Percentiles rank a stretch among this genome's conserved stretches.
Evolutionary conservation across 2,329 filamentous ascomycete species (phyloP).

Genomic region (Rutstroemia sp.): DNA sequence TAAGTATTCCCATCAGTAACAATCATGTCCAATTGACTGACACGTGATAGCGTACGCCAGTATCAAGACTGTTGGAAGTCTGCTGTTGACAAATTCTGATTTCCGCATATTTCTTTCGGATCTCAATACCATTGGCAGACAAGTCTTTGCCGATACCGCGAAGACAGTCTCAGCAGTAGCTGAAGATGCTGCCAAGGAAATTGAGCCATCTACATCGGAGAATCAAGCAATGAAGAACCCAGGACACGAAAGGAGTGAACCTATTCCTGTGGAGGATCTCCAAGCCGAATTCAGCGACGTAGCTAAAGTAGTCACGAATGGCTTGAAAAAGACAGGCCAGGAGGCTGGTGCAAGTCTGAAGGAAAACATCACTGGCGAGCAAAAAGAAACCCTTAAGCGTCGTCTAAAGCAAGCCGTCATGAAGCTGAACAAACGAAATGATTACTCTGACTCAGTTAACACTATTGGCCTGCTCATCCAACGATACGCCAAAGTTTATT

Average conservation of each 20-base stretch:
- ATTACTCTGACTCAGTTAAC: conserved; percentile 83
- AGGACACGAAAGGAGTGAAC: conserved; percentile 13
- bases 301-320: conserved; percentile 30
- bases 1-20: conserved; percentile 31
- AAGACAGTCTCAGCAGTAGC: conserved; percentile 71
- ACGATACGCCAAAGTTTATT: conserved; percentile 72
- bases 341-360: conserved; percentile 63
- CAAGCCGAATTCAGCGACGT: conserved; percentile 49
- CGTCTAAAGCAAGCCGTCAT: conserved; percentile 70
- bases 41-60: conserved; percentile 61
- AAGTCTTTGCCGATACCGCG: conserved; percentile 83
- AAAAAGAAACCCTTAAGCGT: conserved; percentile 64
- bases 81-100: conserved; percentile 85
- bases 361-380: conserved; percentile 65
- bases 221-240: conserved; percentile 43
- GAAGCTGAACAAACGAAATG: conserved; percentile 65
- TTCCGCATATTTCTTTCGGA: conserved; percentile 84
- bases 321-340: conserved; percentile 42
- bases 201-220: conserved; percentile 61
- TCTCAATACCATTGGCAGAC: conserved; percentile 66
- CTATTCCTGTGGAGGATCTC: conserved; percentile 57
- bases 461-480: conserved; percentile 68
- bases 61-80: conserved; percentile 70
- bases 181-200: conserved; percentile 61
- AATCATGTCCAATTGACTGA: conserved; percentile 19